These are phyloP conservation scores for Cnidoscolus chayamansa DNA, from an alignment of 441 rosid species.

Conservation along the genomic window DNA sequence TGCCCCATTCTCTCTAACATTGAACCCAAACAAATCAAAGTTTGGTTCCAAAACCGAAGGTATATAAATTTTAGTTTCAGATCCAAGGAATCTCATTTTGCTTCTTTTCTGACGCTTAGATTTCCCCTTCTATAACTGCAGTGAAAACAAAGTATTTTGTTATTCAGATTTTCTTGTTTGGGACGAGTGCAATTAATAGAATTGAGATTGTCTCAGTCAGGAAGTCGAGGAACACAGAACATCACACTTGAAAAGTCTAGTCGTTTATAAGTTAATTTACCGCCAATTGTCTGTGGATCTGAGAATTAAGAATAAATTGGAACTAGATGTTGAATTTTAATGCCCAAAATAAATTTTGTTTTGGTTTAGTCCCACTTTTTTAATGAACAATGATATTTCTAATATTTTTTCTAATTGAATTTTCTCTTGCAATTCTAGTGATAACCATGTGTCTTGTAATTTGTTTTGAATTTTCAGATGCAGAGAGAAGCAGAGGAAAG, in stretches of 20 bases:
- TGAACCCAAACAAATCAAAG: constrained; percentile 98
- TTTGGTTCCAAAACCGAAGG: constrained; percentile 99
- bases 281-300: neutral
- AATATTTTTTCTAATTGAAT: neutral
- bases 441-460: constrained; percentile 1
- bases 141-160: neutral
- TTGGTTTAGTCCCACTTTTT: neutral
- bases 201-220: neutral
- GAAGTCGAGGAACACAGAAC: neutral
- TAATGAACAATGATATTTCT: neutral
- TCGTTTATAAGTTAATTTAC: neutral
- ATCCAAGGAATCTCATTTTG: constrained; percentile 12
- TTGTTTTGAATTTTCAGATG: constrained; percentile 51
- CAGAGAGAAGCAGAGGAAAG: constrained; percentile 98
- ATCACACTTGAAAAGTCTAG: neutral
- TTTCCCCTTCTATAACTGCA: neutral
- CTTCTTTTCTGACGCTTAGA: neutral
- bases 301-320: neutral
- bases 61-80: constrained; percentile 18
- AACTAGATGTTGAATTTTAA: neutral
- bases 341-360: neutral
- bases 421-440: neutral
- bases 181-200: neutral
- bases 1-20: constrained; percentile 97
- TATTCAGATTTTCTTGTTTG: neutral